phyloP scores from a whole-genome alignment of 345 rosid genomes.

The Salix purpurea region DNA sequence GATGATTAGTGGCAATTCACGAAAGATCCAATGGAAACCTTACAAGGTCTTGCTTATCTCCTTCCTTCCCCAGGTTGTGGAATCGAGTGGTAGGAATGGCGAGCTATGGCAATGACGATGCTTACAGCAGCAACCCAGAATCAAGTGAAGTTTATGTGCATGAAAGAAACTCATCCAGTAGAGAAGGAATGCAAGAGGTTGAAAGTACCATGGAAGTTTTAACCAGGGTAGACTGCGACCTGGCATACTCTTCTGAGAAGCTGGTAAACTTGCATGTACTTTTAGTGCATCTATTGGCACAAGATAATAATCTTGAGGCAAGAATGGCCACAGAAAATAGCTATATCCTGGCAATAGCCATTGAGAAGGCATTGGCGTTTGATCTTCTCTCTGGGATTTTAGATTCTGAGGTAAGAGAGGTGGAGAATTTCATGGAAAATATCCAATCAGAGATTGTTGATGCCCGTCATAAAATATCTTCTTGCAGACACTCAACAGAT shows the following conservation, averaged over 20 bases:
- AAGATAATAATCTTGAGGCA: conserved; percentile 52
- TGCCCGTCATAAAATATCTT: conserved; percentile 55
- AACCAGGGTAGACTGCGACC: conserved; percentile 46
- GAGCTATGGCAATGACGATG: conserved; percentile 1
- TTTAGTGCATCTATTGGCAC: conserved; percentile 68
- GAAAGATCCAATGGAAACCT: neutral
- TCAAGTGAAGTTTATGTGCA: conserved; percentile 7
- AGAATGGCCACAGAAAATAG: conserved; percentile 37
- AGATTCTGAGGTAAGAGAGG: conserved; percentile 75
- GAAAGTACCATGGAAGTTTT: conserved; percentile 38
- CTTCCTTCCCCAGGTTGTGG: conserved; percentile 12
- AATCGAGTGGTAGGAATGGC: conserved; percentile 20
- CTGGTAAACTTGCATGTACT: conserved; percentile 64
- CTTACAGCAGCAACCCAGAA: conserved; percentile 4
- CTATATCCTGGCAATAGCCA: conserved; percentile 35
- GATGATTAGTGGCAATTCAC: neutral
- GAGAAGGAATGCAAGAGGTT: conserved; percentile 34
- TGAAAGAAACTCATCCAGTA: conserved; percentile 25
- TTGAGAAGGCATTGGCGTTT: conserved; percentile 65
- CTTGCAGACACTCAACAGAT: conserved; percentile 46
- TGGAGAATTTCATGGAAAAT: conserved; percentile 58
- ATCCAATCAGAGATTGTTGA: conserved; percentile 61
- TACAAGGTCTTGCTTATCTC: neutral
- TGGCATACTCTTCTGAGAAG: conserved; percentile 54
- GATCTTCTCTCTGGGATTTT: conserved; percentile 69